Evolutionary conservation across 345 rosid species (phyloP).

Genomic region (Moricandia moricandioides): DNA sequence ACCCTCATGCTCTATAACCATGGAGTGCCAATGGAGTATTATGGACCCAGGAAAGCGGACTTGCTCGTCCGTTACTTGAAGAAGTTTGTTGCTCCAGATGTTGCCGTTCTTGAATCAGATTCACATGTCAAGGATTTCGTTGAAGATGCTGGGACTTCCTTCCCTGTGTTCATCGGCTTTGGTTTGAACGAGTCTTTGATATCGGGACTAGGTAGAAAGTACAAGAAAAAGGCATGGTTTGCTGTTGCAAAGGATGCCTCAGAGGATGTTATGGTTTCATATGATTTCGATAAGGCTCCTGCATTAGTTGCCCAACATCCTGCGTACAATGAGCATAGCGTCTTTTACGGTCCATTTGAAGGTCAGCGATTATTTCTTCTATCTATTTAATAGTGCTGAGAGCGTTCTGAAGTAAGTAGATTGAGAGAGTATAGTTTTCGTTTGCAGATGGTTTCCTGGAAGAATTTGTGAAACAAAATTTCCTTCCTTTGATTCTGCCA

Average conservation of each 20-base stretch:
- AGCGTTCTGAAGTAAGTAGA: background rate
- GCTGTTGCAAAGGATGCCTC: conserved; percentile 76
- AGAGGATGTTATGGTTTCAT: conserved; percentile 62
- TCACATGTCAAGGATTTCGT: conserved; percentile 57
- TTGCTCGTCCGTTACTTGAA: conserved; percentile 73
- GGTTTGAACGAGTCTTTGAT: conserved; percentile 60
- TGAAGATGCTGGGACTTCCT: conserved; percentile 63
- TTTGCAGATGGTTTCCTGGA: conserved; percentile 70
- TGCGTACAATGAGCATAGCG: conserved; percentile 52
- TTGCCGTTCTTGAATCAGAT: conserved; percentile 67
- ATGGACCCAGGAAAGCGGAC: conserved; percentile 88
- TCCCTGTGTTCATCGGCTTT: conserved; percentile 80
- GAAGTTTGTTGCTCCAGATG: conserved; percentile 93
- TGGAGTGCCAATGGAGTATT: conserved; percentile 77
- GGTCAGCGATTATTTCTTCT: conserved; percentile 44
- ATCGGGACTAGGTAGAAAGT: conserved; percentile 54
- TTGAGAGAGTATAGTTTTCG: conserved; percentile 6
- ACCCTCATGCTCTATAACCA: conserved; percentile 77
- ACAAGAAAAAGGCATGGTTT: conserved; percentile 96
- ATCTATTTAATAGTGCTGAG: background rate
- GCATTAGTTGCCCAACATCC: conserved; percentile 71
- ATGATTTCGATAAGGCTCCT: conserved; percentile 82
- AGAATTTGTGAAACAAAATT: conserved; percentile 78
- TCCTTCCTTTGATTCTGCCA: conserved; percentile 76
- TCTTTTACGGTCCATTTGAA: conserved; percentile 92